Conservation (phyloP, 306 rosid species). For the Quercus engelmannii region DNA sequence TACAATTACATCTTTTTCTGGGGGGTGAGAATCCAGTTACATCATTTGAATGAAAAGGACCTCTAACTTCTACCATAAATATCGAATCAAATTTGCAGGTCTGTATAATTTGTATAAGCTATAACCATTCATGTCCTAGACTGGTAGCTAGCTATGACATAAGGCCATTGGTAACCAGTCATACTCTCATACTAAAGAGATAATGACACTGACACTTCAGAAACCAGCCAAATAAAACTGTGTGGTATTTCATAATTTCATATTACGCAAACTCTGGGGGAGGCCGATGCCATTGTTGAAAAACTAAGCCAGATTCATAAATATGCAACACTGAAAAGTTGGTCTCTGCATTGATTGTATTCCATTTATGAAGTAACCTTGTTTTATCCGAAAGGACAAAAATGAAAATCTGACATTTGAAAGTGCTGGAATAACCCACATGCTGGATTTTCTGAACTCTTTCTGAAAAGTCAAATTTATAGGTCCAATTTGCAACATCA, state of each 20-base stretch:
- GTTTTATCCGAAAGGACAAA: slow-evolving; percentile 11
- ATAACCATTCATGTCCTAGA: not conserved
- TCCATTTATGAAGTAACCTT: slow-evolving; percentile 14
- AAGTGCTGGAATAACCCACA: slow-evolving; percentile 9
- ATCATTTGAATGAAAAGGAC: not conserved
- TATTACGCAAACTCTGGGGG: too few relatives aligned
- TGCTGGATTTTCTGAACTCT: not conserved
- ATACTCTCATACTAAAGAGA: not conserved
- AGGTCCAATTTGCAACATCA: too few relatives aligned
- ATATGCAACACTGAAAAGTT: too few relatives aligned
- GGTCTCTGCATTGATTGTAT: not conserved
- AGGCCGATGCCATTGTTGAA: too few relatives aligned
- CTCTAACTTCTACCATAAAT: not conserved
- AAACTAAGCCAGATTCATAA: too few relatives aligned
- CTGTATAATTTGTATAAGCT: not conserved
- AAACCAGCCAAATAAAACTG: too few relatives aligned
- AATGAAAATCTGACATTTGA: not conserved
- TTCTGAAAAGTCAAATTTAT: not conserved
- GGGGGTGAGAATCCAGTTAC: not conserved
- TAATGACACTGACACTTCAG: too few relatives aligned
- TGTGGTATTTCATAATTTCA: too few relatives aligned
- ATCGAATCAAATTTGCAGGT: not conserved
- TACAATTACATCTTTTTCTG: too few relatives aligned
- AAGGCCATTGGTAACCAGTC: not conserved
- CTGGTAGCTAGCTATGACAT: too few relatives aligned